These are phyloP conservation scores for Quercus suber DNA, from an alignment of 306 rosid genomes.

Conservation along the genomic window DNA sequence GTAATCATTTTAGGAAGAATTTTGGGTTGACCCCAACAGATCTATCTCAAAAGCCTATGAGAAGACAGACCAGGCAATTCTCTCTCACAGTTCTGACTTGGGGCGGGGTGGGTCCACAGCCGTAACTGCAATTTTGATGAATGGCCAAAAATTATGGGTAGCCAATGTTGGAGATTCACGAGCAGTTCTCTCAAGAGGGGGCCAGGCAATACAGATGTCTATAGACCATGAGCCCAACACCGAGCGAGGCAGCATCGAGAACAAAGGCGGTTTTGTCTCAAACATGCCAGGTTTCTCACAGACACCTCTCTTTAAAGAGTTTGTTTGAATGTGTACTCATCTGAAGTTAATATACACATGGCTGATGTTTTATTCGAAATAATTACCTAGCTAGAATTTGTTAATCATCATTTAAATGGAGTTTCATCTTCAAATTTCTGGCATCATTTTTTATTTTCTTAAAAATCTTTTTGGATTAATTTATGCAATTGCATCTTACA, in stretches of 20 bases:
- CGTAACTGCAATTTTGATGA: slow-evolving; percentile 83
- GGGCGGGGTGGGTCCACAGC: slow-evolving; percentile 98
- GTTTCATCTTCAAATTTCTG: slow-evolving; percentile 8
- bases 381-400: not conserved
- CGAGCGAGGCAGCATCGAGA: slow-evolving; percentile 78
- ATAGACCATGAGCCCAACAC: slow-evolving; percentile 85
- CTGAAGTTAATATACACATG: not conserved
- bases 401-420: not conserved
- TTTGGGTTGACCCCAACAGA: slow-evolving; percentile 73
- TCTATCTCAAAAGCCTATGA: slow-evolving; percentile 85
- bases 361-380: not conserved
- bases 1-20: slow-evolving; percentile 59
- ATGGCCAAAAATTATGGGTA: slow-evolving; percentile 59
- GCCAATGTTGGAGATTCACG: slow-evolving; percentile 97
- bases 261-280: slow-evolving; percentile 93
- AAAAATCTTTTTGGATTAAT: not conserved
- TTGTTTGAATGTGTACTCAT: not conserved
- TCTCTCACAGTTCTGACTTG: slow-evolving; percentile 83
- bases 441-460: not conserved
- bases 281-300: slow-evolving; percentile 79
- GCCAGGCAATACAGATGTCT: slow-evolving; percentile 79
- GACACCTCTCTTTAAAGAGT: slow-evolving; percentile 7
- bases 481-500: not conserved
- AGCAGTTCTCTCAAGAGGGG: slow-evolving; percentile 78
- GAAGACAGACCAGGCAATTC: slow-evolving; percentile 85